phyloP scores from a whole-genome alignment of 2,329 filamentous ascomycete genomes.

The Juglanconis oblonga region DNA sequence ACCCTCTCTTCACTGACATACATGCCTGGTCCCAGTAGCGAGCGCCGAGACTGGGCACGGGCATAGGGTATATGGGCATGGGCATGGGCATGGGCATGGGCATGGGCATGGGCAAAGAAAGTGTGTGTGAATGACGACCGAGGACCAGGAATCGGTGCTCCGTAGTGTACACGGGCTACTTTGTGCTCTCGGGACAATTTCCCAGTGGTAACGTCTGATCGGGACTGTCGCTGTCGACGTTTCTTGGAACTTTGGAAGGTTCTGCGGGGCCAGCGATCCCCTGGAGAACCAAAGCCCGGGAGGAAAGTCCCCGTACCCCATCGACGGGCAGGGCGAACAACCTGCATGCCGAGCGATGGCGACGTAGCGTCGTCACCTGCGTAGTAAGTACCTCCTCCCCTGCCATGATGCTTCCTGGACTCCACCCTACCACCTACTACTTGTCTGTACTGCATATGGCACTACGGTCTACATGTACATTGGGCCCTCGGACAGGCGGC shows the following conservation, averaged over 20 bases:
- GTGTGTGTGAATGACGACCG: too few relatives aligned
- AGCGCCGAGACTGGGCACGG: not conserved
- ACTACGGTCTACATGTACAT: slow-evolving; percentile 12
- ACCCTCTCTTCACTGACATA: not conserved
- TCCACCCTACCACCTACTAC: slow-evolving; percentile 15
- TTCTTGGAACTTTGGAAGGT: not conserved
- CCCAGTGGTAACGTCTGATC: not conserved
- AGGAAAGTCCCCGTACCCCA: not conserved
- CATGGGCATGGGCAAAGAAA: too few relatives aligned
- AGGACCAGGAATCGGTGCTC: not conserved
- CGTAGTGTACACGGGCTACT: too few relatives aligned
- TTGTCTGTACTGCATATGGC: slow-evolving; percentile 2
- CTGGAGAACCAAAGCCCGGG: slow-evolving; percentile 3
- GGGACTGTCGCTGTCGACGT: not conserved
- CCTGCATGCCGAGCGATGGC: slow-evolving; percentile 20
- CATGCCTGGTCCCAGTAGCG: not conserved
- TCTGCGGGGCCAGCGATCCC: slow-evolving; percentile 4
- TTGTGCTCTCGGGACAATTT: too few relatives aligned
- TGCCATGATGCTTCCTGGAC: slow-evolving; percentile 18
- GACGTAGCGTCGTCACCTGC: slow-evolving; percentile 17
- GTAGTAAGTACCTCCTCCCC: not conserved
- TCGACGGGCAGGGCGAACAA: slow-evolving; percentile 16
- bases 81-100: too few relatives aligned
- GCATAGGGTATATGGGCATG: too few relatives aligned
- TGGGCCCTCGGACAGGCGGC: slow-evolving; percentile 20